Evolutionary conservation across 805 yeast species (phyloP), one percentile per base, ranked within the genome.

Genomic region (Candida succiphila): DNA sequence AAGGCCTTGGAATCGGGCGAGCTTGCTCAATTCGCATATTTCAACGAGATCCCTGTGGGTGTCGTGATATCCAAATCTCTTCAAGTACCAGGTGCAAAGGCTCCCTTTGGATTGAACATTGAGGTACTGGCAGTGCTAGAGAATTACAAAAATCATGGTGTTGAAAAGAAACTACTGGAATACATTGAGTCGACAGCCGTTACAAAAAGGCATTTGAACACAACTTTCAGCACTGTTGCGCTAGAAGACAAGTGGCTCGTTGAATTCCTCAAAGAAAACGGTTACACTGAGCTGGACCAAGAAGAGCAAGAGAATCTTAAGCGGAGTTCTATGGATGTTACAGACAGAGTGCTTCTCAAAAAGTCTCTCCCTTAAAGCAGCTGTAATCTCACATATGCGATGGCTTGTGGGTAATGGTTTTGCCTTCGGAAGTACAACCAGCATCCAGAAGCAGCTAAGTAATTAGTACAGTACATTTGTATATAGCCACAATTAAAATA

Each of bases 11-110:
- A 63, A 2, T 47, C 63, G 2, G 74, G 64, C 17, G 77, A 74
- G 20, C 57, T 79, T 23, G 66, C 68, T 23, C 67, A 77, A 47
- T 58, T 76, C 24, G 70, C 61, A 0, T 82, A 65, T 56, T 80
- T 67, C 54, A 70, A 79, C 31, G 95, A 81, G 47, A 70, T 82
- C 5, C 86, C 95, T 7, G 89, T 86, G 4, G 95, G 92, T 13
- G 79, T 76, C 4, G 59, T 86, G 31, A 75, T 77, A 39, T 78
- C 81, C 35, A 65, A 62, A 42, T 55, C 65, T 7, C 57, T 68
- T 34, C 64, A 66, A 36, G 61, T 72, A 16, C 45, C 59, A 12
- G 61, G 65, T 30, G 62, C 63, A 5, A 61, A 50, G 21, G 36
- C 54, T 1, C 59, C 59, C 2, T 35, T 46, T 14, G 60, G 57